These are phyloP conservation scores for Talaromyces stipitatus DNA, from an alignment of 495 filamentous ascomycete species.

Conservation along the genomic window DNA sequence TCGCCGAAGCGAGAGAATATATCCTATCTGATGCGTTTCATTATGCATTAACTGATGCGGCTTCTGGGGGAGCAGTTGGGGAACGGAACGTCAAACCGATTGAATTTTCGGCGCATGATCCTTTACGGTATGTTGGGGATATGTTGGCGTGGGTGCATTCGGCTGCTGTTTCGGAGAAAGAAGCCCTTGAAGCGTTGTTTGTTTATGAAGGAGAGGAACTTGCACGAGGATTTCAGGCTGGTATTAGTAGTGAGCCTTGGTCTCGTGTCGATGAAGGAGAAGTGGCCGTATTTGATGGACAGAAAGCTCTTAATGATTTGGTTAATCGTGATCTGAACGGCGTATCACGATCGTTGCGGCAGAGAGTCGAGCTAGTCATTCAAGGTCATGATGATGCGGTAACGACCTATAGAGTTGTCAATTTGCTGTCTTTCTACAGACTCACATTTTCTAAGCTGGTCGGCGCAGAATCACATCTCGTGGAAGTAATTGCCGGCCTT, in stretches of 20 bases:
- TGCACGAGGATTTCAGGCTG: constrained; percentile 75
- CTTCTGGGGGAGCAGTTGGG: constrained; percentile 27
- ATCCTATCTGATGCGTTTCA: constrained; percentile 87
- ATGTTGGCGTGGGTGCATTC: constrained; percentile 98
- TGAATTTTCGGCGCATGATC: constrained; percentile 87
- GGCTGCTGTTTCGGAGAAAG: constrained; percentile 83
- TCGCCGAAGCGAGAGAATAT: constrained; percentile 83
- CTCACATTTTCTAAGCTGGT: constrained; percentile 75
- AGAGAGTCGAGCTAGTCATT: constrained; percentile 83
- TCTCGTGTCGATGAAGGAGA: constrained; percentile 50
- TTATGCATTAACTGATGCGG: constrained; percentile 73
- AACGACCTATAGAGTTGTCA: constrained; percentile 81
- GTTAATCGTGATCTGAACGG: constrained; percentile 81
- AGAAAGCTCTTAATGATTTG: constrained; percentile 75
- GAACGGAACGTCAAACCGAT: constrained; percentile 73
- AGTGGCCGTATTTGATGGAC: constrained; percentile 63
- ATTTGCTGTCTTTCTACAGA: constrained; percentile 82
- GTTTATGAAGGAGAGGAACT: constrained; percentile 89
- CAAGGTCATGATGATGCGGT: constrained; percentile 88
- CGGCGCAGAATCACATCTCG: constrained; percentile 57
- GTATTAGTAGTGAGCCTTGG: constrained; percentile 85
- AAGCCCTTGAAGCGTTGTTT: constrained; percentile 87
- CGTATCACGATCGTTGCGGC: constrained; percentile 67
- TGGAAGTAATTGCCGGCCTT: constrained; percentile 58
- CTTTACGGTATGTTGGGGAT: constrained; percentile 86